Conservation (phyloP, 192 early-diverging fungal genomes). For the Coemansia sp. region DNA sequence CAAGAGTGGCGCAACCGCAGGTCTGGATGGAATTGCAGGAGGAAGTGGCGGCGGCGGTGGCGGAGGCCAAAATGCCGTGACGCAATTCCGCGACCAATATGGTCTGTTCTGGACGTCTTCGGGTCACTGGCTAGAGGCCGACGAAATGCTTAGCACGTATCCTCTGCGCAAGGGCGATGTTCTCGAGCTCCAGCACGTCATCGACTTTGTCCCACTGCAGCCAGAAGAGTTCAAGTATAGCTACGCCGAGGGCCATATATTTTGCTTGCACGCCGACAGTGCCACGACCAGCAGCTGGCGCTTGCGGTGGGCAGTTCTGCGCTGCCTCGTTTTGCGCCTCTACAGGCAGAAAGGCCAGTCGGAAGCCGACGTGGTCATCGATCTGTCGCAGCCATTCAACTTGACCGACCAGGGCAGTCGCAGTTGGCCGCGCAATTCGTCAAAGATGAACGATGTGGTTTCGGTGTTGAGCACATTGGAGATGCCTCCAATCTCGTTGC, state of each 20-base stretch:
- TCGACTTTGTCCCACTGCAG: slow-evolving; percentile 54
- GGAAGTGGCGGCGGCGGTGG: slow-evolving; percentile 1
- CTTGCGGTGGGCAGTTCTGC: slow-evolving; percentile 52
- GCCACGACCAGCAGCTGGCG: slow-evolving; percentile 31
- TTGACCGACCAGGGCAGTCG: slow-evolving; percentile 46
- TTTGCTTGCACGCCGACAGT: slow-evolving; percentile 38
- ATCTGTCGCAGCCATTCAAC: slow-evolving; percentile 40
- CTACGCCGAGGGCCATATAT: slow-evolving; percentile 54
- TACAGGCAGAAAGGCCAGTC: slow-evolving; percentile 40
- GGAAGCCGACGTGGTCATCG: slow-evolving; percentile 35
- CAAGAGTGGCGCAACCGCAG: slow-evolving; percentile 26
- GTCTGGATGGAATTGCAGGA: slow-evolving; percentile 24
- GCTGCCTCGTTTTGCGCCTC: slow-evolving; percentile 37
- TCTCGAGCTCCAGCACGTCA: slow-evolving; percentile 54
- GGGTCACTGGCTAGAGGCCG: slow-evolving; percentile 57
- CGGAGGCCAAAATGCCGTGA: slow-evolving; percentile 19
- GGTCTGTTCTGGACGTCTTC: slow-evolving; percentile 58
- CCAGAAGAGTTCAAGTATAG: slow-evolving; percentile 53
- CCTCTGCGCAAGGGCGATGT: slow-evolving; percentile 53
- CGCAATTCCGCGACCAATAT: slow-evolving; percentile 55
- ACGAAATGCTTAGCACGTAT: slow-evolving; percentile 54
- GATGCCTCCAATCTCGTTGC: slow-evolving; percentile 3
- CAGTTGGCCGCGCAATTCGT: slow-evolving; percentile 40
- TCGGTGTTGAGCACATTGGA: neutral
- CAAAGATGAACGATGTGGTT: slow-evolving; percentile 14